Percentiles rank a stretch among this genome's conserved stretches.
Conservation (phyloP, 768 basidiomycete species). For the Naganishia onofrii region DNA sequence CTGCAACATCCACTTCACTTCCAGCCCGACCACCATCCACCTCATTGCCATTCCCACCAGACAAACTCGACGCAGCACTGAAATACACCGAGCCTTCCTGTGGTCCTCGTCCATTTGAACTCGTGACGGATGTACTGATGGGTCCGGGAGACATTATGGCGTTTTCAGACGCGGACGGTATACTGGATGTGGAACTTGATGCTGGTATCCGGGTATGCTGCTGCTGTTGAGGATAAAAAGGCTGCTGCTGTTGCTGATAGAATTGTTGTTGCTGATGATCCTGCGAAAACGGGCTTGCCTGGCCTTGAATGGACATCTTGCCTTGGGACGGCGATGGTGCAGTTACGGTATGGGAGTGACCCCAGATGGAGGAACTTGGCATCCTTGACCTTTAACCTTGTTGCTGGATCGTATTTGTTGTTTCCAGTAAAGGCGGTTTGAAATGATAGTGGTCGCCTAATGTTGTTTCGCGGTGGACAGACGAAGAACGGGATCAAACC, state of each 20-base stretch:
- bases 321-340: slow-evolving; percentile 4
- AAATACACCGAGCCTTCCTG: slow-evolving; percentile 12
- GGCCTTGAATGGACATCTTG: background rate
- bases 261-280: slow-evolving; percentile 1
- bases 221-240: background rate
- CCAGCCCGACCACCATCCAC: background rate
- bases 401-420: background rate
- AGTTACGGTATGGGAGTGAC: slow-evolving; percentile 6
- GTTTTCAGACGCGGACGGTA: background rate
- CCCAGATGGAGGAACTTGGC: slow-evolving; percentile 18
- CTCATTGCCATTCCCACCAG: background rate
- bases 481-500: too few species aligned
- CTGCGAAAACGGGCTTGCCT: slow-evolving; percentile 15
- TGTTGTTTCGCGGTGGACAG: too few species aligned
- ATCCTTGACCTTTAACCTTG: background rate
- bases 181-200: background rate
- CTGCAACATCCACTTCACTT: background rate
- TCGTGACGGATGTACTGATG: background rate
- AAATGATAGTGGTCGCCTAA: too few species aligned
- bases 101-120: background rate
- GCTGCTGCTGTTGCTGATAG: background rate
- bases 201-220: background rate
- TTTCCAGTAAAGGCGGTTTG: background rate
- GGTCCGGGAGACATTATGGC: slow-evolving; percentile 2
- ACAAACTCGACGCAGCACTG: slow-evolving; percentile 16